Evolutionary conservation across 352 stramenopile species (phyloP).

Genomic region (Pythium aphanidermatum): DNA sequence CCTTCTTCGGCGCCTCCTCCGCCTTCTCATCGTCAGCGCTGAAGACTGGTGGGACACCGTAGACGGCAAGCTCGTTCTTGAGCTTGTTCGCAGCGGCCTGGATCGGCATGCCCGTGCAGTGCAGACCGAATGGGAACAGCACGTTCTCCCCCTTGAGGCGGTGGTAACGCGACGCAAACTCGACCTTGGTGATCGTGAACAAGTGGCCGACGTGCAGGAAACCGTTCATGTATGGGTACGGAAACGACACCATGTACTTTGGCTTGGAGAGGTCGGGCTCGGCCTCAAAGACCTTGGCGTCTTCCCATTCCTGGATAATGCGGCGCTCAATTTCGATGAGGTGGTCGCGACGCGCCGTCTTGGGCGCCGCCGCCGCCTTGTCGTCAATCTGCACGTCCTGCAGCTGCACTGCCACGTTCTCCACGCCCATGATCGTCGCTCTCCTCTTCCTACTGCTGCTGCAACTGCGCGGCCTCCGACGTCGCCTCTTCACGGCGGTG

Average conservation of each 20-base stretch:
- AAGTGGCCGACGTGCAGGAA: constrained; percentile 97
- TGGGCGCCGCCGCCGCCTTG: constrained; percentile 28
- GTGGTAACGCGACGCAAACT: constrained; percentile 92
- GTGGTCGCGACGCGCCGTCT: constrained; percentile 86
- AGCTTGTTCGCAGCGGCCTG: constrained; percentile 99
- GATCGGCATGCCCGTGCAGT: constrained; percentile 99
- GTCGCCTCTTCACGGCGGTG: constrained; percentile 21
- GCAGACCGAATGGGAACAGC: constrained; percentile 98
- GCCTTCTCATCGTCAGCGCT: constrained; percentile 46
- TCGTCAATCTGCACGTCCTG: constrained; percentile 74
- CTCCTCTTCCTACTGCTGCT: constrained; percentile 8
- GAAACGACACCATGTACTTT: constrained; percentile 99
- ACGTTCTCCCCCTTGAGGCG: constrained; percentile 98
- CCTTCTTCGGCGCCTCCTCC: constrained; percentile 23
- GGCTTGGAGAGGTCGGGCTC: constrained; percentile 66
- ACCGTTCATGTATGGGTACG: constrained; percentile 99
- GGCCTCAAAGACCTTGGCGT: constrained; percentile 88
- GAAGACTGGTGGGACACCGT: constrained; percentile 93
- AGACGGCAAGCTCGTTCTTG: constrained; percentile 95
- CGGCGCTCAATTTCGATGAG: constrained; percentile 89
- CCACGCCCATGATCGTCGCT: constrained; percentile 20
- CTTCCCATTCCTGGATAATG: constrained; percentile 88
- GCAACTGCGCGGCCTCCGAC: no score
- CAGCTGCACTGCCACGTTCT: constrained; percentile 77
- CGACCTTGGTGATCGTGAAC: constrained; percentile 99